These are phyloP conservation scores for Volvox reticuliferus DNA, from an alignment of 139 green algal species.

Conservation along the genomic window DNA sequence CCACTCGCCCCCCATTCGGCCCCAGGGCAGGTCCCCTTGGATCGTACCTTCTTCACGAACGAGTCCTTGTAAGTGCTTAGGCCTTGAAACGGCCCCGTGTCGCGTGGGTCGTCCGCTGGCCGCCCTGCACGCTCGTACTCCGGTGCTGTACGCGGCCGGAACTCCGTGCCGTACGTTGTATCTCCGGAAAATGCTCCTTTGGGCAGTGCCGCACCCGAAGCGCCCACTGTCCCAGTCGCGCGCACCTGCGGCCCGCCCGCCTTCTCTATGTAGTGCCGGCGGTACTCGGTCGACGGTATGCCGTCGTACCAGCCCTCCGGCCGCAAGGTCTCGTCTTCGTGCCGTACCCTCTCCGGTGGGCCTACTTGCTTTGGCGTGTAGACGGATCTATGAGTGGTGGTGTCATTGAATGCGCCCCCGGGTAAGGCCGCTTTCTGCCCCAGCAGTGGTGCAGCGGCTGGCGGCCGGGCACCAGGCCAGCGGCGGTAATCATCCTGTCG, in stretches of 20 bases:
- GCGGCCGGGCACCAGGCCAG: neutral
- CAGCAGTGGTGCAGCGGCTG: neutral
- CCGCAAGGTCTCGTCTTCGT: neutral
- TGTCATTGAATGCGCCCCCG: constrained; percentile 27
- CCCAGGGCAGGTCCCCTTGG: too few species aligned
- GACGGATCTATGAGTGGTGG: constrained; percentile 27
- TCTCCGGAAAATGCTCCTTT: neutral
- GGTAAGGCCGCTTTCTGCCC: constrained; percentile 12
- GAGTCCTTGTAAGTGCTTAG: constrained; percentile 22
- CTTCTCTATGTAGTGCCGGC: constrained; percentile 1
- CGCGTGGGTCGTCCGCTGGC: neutral
- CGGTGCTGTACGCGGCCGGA: constrained; percentile 24
- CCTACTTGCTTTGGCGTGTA: constrained; percentile 39
- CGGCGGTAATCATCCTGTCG: constrained; percentile 26
- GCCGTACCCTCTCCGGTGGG: neutral
- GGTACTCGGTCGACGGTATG: constrained; percentile 26
- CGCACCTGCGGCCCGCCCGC: constrained; percentile 21
- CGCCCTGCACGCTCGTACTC: neutral
- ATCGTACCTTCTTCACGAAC: constrained; percentile 29
- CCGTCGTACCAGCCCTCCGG: constrained; percentile 45
- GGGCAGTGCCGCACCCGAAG: constrained; percentile 3
- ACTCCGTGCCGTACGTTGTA: constrained; percentile 43
- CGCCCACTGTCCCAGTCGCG: neutral
- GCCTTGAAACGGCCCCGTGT: constrained; percentile 23
- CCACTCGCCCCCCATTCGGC: too few species aligned